These are phyloP conservation scores for Dipteronia dyeriana DNA, from an alignment of 345 rosid species.

Conservation along the genomic window DNA sequence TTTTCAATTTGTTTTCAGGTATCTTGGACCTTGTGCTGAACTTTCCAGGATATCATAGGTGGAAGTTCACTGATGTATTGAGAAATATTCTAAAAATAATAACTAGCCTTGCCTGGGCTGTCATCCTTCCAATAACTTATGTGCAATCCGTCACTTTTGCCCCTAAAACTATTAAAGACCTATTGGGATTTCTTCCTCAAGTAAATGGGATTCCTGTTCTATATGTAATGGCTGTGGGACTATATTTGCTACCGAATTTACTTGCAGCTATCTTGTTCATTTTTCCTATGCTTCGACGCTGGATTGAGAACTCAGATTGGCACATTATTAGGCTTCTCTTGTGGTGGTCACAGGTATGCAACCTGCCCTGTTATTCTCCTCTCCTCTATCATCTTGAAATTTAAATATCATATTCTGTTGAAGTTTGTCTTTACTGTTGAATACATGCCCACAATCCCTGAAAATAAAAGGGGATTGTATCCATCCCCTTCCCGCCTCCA, in stretches of 20 bases:
- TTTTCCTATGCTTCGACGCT: conserved; percentile 94
- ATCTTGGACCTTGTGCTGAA: conserved; percentile 81
- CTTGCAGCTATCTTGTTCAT: conserved; percentile 78
- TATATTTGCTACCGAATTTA: conserved; percentile 82
- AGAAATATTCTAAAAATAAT: conserved; percentile 74
- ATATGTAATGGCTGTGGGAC: conserved; percentile 71
- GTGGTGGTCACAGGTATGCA: conserved; percentile 98
- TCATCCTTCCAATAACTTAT: conserved; percentile 79
- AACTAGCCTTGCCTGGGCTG: conserved; percentile 72
- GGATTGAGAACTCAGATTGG: conserved; percentile 99
- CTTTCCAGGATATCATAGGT: conserved; percentile 91
- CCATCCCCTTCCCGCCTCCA: no score
- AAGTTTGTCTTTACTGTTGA: neutral
- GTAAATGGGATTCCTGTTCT: conserved; percentile 73
- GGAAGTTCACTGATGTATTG: conserved; percentile 81
- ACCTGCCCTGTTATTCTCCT: neutral
- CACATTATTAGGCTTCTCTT: conserved; percentile 76
- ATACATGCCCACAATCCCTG: neutral
- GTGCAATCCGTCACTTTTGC: conserved; percentile 51
- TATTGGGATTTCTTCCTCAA: conserved; percentile 59
- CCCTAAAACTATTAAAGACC: conserved; percentile 40
- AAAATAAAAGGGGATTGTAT: no score
- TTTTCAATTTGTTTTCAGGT: conserved; percentile 48
- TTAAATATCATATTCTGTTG: neutral
- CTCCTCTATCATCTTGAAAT: conserved; percentile 1